A percentile compares a stretch with the other conserved stretches of the same genome.
These are phyloP conservation scores for Fusarium mangiferae DNA, from an alignment of 2,329 filamentous ascomycete genomes.

Conservation along the genomic window DNA sequence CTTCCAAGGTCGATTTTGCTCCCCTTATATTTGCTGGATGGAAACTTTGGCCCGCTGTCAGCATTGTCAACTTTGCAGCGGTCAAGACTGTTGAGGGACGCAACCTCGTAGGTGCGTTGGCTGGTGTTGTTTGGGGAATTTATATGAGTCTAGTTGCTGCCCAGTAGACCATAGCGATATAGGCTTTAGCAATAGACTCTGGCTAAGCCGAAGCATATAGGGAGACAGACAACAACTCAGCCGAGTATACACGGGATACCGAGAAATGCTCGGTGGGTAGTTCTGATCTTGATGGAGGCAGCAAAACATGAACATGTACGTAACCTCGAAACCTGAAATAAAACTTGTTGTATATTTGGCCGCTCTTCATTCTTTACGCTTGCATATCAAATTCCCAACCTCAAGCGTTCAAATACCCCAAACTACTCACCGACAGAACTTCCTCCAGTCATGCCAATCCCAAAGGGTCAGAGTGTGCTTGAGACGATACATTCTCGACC, in stretches of 20 bases:
- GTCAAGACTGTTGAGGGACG: slow-evolving; percentile 77
- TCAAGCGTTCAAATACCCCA: background rate
- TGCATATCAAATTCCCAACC: background rate
- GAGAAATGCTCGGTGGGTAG: background rate
- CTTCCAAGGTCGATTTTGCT: slow-evolving; percentile 67
- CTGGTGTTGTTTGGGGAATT: slow-evolving; percentile 78
- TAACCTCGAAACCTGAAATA: background rate
- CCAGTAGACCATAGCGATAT: slow-evolving; percentile 24
- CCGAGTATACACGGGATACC: background rate
- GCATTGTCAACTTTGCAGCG: slow-evolving; percentile 73
- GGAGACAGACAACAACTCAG: background rate
- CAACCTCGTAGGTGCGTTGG: slow-evolving; percentile 76
- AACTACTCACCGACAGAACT: background rate
- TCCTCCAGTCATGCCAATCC: background rate
- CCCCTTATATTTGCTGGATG: slow-evolving; percentile 75
- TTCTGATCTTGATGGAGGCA: background rate
- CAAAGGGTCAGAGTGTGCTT: background rate
- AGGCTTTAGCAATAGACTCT: background rate
- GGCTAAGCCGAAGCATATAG: background rate
- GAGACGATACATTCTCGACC: background rate
- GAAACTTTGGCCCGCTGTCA: slow-evolving; percentile 76
- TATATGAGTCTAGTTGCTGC: slow-evolving; percentile 74
- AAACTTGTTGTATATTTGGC: background rate
- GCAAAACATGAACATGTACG: background rate
- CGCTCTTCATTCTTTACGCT: slow-evolving; percentile 15